Evolutionary conservation across 2,329 filamentous ascomycete genomes (phyloP).

Genomic region (Pestalotiopsis sp.): DNA sequence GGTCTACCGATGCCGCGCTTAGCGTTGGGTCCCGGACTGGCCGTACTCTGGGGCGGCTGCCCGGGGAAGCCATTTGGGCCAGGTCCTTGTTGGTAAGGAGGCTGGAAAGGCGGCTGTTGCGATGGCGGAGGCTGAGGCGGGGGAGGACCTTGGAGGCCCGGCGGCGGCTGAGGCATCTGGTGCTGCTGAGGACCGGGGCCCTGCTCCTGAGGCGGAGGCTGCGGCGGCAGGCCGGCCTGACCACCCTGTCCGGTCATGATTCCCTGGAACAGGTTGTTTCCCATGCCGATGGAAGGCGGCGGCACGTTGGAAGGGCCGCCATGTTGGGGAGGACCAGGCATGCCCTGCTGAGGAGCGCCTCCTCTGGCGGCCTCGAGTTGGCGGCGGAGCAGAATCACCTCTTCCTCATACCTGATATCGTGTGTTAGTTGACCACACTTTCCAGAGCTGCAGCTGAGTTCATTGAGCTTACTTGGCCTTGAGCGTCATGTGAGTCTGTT

Average conservation of each 20-base stretch:
- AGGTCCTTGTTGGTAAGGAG: slow-evolving; percentile 63
- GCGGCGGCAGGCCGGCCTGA: slow-evolving; percentile 81
- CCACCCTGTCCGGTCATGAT: slow-evolving; percentile 90
- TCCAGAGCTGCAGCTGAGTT: not conserved
- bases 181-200: slow-evolving; percentile 50
- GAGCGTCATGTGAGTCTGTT: slow-evolving; percentile 84
- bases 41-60: slow-evolving; percentile 81
- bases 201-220: slow-evolving; percentile 64
- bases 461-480: slow-evolving; percentile 78
- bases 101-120: slow-evolving; percentile 72
- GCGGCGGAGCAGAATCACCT: slow-evolving; percentile 81
- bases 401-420: slow-evolving; percentile 81
- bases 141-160: slow-evolving; percentile 61
- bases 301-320: slow-evolving; percentile 70
- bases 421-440: slow-evolving; percentile 14
- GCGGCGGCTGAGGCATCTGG: slow-evolving; percentile 77
- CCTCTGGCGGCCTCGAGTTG: slow-evolving; percentile 80
- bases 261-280: slow-evolving; percentile 89
- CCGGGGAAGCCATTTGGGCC: slow-evolving; percentile 73
- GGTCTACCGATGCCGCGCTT: slow-evolving; percentile 69
- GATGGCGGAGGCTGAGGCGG: slow-evolving; percentile 62
- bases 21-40: slow-evolving; percentile 83
- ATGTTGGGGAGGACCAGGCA: slow-evolving; percentile 73
- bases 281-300: slow-evolving; percentile 86
- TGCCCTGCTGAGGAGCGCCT: slow-evolving; percentile 56